phyloP scores from a whole-genome alignment of 2,329 filamentous ascomycete species.

The Pseudogymnoascus sp. region DNA sequence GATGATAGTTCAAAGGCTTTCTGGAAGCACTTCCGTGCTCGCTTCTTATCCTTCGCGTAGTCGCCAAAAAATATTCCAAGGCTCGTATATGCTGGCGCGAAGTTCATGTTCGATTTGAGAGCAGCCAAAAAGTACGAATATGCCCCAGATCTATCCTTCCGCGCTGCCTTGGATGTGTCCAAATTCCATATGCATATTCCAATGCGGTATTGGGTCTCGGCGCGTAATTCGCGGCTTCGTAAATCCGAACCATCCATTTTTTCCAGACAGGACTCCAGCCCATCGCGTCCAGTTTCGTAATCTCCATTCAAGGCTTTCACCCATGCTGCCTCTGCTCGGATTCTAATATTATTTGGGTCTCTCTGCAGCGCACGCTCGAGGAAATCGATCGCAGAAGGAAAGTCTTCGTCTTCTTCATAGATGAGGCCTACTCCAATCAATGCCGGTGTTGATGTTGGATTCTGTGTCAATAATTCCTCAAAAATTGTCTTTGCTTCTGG shows the following conservation, averaged over 20 bases:
- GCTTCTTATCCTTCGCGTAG: conserved; percentile 77
- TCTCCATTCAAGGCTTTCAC: conserved; percentile 79
- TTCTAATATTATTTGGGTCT: conserved; percentile 66
- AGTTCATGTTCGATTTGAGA: conserved; percentile 78
- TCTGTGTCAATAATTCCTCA: conserved; percentile 68
- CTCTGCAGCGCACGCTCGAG: conserved; percentile 67
- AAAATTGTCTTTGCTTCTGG: conserved; percentile 82
- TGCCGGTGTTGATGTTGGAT: conserved; percentile 69
- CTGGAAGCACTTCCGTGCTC: conserved; percentile 88
- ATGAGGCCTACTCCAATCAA: conserved; percentile 88
- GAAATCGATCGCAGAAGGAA: conserved; percentile 72
- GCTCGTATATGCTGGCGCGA: conserved; percentile 84
- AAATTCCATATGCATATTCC: conserved; percentile 82
- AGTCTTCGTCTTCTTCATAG: conserved; percentile 88
- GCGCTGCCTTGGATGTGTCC: conserved; percentile 63
- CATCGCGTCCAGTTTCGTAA: conserved; percentile 57
- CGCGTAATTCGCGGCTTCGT: conserved; percentile 63
- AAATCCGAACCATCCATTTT: conserved; percentile 55
- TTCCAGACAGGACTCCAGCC: conserved; percentile 63
- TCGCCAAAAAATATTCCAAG: conserved; percentile 88
- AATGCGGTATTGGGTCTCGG: conserved; percentile 79
- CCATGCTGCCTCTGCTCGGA: conserved; percentile 86
- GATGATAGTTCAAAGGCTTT: conserved; percentile 91
- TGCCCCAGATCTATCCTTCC: conserved; percentile 73
- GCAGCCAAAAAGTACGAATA: conserved; percentile 79